These are phyloP conservation scores for Sclerotinia spermophila DNA, from an alignment of 2,329 filamentous ascomycete genomes.

Conservation along the genomic window DNA sequence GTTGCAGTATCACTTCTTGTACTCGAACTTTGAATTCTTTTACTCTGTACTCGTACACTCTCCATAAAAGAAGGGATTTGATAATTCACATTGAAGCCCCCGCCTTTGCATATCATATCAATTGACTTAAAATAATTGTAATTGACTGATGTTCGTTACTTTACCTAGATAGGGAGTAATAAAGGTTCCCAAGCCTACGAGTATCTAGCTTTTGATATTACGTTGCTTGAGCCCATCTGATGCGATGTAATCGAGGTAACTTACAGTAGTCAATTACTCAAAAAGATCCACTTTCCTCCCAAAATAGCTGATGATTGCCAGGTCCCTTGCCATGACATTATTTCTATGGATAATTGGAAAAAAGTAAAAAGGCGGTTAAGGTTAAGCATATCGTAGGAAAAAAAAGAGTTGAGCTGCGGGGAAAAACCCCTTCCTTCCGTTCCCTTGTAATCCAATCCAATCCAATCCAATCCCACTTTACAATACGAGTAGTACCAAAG, in stretches of 20 bases:
- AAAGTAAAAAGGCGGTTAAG: not conserved
- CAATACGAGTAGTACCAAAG: not conserved
- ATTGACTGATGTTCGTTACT: not conserved
- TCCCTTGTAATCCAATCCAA: no score
- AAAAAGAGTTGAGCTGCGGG: not conserved
- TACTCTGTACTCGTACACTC: not conserved
- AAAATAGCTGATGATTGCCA: no score
- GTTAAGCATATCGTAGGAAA: no score
- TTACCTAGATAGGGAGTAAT: not conserved
- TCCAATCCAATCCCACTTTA: not conserved
- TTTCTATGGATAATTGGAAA: not conserved
- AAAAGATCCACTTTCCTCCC: not conserved
- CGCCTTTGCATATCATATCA: not conserved
- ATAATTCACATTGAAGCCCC: not conserved
- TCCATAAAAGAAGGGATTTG: not conserved
- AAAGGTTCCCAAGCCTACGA: no score
- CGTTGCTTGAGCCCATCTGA: constrained; percentile 10
- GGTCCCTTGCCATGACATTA: not conserved
- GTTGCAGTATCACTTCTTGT: not conserved
- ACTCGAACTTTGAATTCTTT: not conserved
- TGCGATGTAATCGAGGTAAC: not conserved
- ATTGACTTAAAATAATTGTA: not conserved
- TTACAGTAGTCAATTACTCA: not conserved
- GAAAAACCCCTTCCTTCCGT: not conserved
- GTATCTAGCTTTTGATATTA: not conserved